Conservation (phyloP, 768 basidiomycete species). For the Amanita pallidorosea region DNA sequence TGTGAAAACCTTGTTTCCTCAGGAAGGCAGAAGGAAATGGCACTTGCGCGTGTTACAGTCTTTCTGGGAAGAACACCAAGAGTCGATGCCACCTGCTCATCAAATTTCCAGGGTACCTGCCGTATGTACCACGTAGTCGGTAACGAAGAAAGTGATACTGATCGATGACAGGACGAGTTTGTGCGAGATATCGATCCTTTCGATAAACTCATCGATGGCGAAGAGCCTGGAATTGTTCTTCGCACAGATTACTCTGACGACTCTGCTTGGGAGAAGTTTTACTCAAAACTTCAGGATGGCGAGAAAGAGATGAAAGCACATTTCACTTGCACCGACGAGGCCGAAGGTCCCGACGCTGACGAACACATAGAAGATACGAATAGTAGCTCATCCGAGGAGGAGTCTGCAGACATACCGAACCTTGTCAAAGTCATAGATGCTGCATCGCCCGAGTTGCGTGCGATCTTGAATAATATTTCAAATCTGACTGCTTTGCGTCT, state of each 20-base stretch:
- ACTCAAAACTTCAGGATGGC: constrained; percentile 33
- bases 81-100: background rate
- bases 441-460: constrained; percentile 26
- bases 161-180: constrained; percentile 12
- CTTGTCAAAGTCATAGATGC: constrained; percentile 45
- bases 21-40: constrained; percentile 48
- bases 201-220: constrained; percentile 35
- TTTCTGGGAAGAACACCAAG: constrained; percentile 28
- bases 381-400: background rate
- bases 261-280: constrained; percentile 51
- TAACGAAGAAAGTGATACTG: background rate
- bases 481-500: constrained; percentile 59
- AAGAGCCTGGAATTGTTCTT: constrained; percentile 51
- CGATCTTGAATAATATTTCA: constrained; percentile 37
- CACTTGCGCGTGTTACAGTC: constrained; percentile 38
- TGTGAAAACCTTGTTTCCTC: constrained; percentile 32
- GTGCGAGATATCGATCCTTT: constrained; percentile 40
- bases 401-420: constrained; percentile 17
- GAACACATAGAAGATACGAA: constrained; percentile 19
- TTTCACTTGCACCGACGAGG: constrained; percentile 7
- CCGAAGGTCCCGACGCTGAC: constrained; percentile 10
- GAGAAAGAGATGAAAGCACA: constrained; percentile 43
- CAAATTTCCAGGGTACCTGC: background rate
- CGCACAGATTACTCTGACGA: constrained; percentile 68
- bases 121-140: background rate